A percentile compares a stretch with the other conserved stretches of the same genome.
Conservation (phyloP, 371 early-diverging fungal species). For the Rhizopus arrhizus region DNA sequence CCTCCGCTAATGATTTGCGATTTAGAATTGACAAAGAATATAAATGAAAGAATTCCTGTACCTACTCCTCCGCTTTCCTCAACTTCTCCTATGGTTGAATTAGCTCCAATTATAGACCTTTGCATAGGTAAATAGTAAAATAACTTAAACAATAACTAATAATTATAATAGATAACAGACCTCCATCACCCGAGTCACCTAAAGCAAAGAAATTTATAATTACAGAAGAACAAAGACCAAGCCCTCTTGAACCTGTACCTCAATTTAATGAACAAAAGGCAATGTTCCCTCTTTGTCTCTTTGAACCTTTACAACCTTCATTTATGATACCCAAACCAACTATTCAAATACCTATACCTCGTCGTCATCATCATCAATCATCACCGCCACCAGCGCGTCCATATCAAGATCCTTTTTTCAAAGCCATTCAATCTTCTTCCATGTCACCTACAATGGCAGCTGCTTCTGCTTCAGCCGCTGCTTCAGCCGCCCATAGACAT, state of each 20-base stretch:
- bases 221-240: conserved; percentile 7
- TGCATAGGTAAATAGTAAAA: conserved; percentile 15
- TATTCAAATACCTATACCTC: conserved; percentile 26
- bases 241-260: conserved; percentile 30
- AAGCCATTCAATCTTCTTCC: conserved; percentile 1
- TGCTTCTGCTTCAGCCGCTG: conserved; percentile 34
- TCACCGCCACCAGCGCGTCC: conserved; percentile 4
- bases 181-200: conserved; percentile 34
- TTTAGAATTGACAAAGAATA: conserved; percentile 1
- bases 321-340: neutral
- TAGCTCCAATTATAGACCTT: conserved; percentile 31
- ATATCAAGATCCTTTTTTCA: conserved; percentile 1
- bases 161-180: conserved; percentile 26
- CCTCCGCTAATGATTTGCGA: neutral
- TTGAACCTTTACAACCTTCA: neutral
- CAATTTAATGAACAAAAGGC: conserved; percentile 5
- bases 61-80: conserved; percentile 24
- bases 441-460: conserved; percentile 38
- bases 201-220: conserved; percentile 14
- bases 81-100: conserved; percentile 26
- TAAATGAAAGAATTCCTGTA: conserved; percentile 12
- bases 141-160: conserved; percentile 5
- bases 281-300: neutral
- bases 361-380: conserved; percentile 1
- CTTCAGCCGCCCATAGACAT: conserved; percentile 29